Percentiles rank a stretch among this genome's conserved stretches.
These are phyloP conservation scores for Fagus crenata DNA, from an alignment of 306 rosid species.

Conservation along the genomic window DNA sequence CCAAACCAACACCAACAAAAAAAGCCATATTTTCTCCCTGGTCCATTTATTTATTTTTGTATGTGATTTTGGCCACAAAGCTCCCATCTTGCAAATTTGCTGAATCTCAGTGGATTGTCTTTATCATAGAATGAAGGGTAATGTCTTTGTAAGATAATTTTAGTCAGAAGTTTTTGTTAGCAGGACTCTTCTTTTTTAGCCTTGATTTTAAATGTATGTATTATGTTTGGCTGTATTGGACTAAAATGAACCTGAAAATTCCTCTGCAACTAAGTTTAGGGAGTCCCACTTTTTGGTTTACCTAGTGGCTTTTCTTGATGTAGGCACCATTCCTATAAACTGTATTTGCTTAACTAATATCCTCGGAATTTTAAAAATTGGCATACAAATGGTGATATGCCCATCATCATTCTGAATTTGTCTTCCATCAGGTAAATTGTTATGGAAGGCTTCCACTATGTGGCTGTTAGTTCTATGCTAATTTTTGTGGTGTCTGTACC, in stretches of 20 bases:
- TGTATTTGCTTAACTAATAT: neutral
- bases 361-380: neutral
- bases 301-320: neutral
- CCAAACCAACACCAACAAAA: too few species aligned
- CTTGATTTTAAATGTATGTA: neutral
- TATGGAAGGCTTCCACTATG: conserved; percentile 17
- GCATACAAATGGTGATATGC: neutral
- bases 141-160: neutral
- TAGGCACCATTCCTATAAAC: neutral
- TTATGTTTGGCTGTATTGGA: neutral
- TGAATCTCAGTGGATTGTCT: neutral
- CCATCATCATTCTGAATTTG: neutral
- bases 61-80: neutral
- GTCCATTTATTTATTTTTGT: neutral
- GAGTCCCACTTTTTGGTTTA: neutral
- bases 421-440: neutral
- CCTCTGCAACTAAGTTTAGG: neutral
- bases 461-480: conserved; percentile 26
- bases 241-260: neutral
- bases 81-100: neutral
- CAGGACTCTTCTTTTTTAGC: neutral
- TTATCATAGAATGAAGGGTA: neutral
- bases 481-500: conserved; percentile 13
- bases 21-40: neutral
- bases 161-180: neutral